A percentile compares a stretch with the other conserved stretches of the same genome.
Conservation (phyloP, 2,329 filamentous ascomycete genomes). For the Ceratocystis albifundus region DNA sequence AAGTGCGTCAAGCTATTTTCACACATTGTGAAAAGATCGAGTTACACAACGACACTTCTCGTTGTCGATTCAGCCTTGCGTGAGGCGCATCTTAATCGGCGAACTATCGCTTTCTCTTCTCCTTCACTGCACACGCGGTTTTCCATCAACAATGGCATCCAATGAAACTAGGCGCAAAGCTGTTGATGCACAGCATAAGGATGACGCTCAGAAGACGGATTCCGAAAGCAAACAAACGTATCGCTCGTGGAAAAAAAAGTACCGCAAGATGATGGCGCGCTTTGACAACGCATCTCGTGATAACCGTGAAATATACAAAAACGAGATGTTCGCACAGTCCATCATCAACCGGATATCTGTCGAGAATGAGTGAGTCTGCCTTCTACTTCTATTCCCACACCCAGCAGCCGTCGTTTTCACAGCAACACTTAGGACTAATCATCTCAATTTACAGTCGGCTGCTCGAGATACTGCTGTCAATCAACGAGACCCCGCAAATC, state of each 20-base stretch:
- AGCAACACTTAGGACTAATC: constrained; percentile 23
- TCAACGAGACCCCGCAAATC: constrained; percentile 76
- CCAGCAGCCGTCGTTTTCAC: not conserved
- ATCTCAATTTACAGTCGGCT: constrained; percentile 51
- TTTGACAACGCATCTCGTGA: constrained; percentile 70
- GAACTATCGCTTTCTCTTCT: not conserved
- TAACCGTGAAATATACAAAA: constrained; percentile 69
- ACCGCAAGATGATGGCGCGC: constrained; percentile 72
- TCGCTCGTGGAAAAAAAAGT: constrained; percentile 82
- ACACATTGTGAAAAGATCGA: not conserved
- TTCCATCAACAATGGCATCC: constrained; percentile 16
- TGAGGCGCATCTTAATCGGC: not conserved
- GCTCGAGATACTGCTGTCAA: constrained; percentile 75
- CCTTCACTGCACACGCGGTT: not conserved
- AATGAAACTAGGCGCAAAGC: constrained; percentile 21
- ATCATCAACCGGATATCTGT: constrained; percentile 74
- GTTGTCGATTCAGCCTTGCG: not conserved
- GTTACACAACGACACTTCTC: not conserved
- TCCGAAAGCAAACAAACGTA: constrained; percentile 43
- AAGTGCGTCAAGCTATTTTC: not conserved
- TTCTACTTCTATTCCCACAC: not conserved
- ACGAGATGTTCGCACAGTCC: constrained; percentile 68
- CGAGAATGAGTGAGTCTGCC: constrained; percentile 69
- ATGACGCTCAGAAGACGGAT: constrained; percentile 33
- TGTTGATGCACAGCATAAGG: constrained; percentile 11